Evolutionary conservation across 2,329 filamentous ascomycete species (phyloP), one percentile per base, ranked within the genome.

Genomic region (Epichloe elymi): DNA sequence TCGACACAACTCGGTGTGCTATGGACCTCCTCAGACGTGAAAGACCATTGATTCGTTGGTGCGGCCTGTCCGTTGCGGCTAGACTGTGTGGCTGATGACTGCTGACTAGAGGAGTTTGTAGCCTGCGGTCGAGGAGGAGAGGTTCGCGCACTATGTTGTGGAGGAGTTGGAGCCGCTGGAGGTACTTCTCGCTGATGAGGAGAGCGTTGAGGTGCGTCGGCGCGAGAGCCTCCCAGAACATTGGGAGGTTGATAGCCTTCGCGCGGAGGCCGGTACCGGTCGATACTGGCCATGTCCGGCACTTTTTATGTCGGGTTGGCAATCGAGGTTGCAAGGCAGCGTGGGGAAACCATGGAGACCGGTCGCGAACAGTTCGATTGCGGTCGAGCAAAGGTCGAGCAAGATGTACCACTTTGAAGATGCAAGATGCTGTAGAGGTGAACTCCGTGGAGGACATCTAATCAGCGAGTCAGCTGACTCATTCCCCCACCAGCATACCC

Each of bases 1-100:
- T 95, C 87, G 14, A 89, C 69, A 53, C 94, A 83, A 49, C 88
- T 93, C 0, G 93, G 93, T 6, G 88, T 86, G 62, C 85, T 86
- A 49, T 80, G 71, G 26, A 95, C 77, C 69, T 98, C 93, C 46
- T 88, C 83, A 44, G 86, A 76, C 14, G 84, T 87, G 65, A 96
- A 97, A 51, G 88, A 77, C 93, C 93, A 98, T 74, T 97, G 91
- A 55, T 73, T 76, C 47, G 69, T 66, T 40, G 62, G 56, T 42
- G 65, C 56, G 11, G 65, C 55, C 2, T 69, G 63, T 46, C 65
- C 65, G 55, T 70, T 66, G 30, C 70, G 65, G 33, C 61, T 61
- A 5, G 68, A 67, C 30, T 61, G 67, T 40, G 65, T 59, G 4
- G 42, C 42, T 12, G 74, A 72, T 23, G 74, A 74, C 15, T 67